Base-by-base conservation (phyloP, 345 rosid species). In the Eucalyptus pauciflora region DNA sequence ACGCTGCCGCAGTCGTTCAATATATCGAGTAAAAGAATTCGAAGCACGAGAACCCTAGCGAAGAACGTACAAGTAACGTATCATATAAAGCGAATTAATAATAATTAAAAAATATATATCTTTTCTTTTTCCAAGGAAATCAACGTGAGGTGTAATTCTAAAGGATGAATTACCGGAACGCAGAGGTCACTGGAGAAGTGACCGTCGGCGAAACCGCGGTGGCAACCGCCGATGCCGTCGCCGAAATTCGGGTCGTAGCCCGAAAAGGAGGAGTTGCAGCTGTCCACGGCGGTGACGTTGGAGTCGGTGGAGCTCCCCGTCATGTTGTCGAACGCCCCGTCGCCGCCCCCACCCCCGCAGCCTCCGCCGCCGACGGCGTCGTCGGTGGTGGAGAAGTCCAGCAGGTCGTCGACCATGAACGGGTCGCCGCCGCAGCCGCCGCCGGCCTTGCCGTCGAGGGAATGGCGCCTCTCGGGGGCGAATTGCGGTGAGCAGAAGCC, bases 351-450 rank as follows among this genome's bases (percentile, higher is more conserved):
- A n/a, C 87, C 51, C 22, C 60, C 48, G 27, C 90, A 85, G 13
- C 37, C 91, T 37, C 93, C 96, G 41, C 90, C 92, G 24, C 91
- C 88, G 33, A 90, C 93, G 91, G 93, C 93, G 67, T 95, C 97
- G 24, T 95, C 97, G 27, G 87, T 88, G 90, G 96, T 94, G 89
- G 99, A 94, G 92, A 96, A 96, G 91, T 98, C 97, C 29, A 97
- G 88, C 18, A 98, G 97, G 89, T 98, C 99, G 89, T 98, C 99
- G 7, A 98, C 99, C 13, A 92, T 91, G 93, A 98, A 98, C 88
- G 96, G 97, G 88, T 97, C 97, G 9, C 91, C 91, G 15, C 87
- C 89, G 50, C 56, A 33, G 51, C 87, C 60, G 25, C 50, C 13
- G 45, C 9, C 45, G 17, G 88, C 76, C 87, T 91, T 94, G 56